Conservation (phyloP, 2,329 filamentous ascomycete species). For the Lachnellula arida region DNA sequence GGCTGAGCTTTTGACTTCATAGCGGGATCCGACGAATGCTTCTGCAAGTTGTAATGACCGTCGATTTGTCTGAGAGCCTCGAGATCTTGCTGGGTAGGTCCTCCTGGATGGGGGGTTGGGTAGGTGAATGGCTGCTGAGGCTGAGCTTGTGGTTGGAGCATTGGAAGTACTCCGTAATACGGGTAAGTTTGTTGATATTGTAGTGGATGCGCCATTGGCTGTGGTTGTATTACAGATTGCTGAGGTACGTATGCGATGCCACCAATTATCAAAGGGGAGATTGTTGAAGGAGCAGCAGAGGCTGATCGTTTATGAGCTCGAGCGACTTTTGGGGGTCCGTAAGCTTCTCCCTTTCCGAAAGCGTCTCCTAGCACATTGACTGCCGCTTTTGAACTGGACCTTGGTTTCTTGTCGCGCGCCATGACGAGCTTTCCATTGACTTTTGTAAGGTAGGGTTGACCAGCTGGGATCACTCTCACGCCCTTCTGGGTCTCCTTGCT, state of each 20-base stretch:
- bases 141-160: constrained; percentile 1
- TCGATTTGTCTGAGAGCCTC: constrained; percentile 19
- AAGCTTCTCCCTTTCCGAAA: constrained; percentile 12
- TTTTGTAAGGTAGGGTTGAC: constrained; percentile 27
- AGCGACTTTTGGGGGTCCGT: neutral
- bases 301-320: neutral
- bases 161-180: too few relatives aligned
- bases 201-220: constrained; percentile 11
- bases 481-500: neutral
- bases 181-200: neutral
- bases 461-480: constrained; percentile 17
- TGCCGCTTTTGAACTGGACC: neutral
- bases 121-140: neutral
- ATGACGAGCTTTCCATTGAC: constrained; percentile 28
- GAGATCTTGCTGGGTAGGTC: constrained; percentile 15
- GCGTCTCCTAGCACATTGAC: constrained; percentile 22
- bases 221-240: constrained; percentile 4
- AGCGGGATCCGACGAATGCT: neutral
- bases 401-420: constrained; percentile 25
- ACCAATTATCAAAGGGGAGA: constrained; percentile 11
- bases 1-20: neutral
- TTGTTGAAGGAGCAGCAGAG: neutral
- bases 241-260: constrained; percentile 14
- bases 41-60: constrained; percentile 15
- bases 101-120: constrained; percentile 4